A percentile compares a stretch with the other conserved stretches of the same genome.
phyloP scores from a whole-genome alignment of 2,329 filamentous ascomycete species.

The Sphaerulina musiva region DNA sequence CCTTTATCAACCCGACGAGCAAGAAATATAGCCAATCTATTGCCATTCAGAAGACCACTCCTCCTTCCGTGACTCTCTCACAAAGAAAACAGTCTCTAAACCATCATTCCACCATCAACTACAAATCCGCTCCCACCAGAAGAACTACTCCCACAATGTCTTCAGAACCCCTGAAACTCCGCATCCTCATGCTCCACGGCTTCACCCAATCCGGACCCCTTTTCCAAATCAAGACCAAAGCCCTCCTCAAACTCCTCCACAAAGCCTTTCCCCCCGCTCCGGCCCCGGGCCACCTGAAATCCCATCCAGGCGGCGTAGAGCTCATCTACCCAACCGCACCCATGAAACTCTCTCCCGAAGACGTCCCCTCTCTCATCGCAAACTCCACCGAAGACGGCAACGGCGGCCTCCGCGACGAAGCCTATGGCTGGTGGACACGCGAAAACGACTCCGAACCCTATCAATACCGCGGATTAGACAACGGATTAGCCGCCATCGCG shows the following conservation, averaged over 20 bases:
- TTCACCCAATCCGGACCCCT: slow-evolving; percentile 84
- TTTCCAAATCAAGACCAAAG: slow-evolving; percentile 83
- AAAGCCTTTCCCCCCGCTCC: slow-evolving; percentile 64
- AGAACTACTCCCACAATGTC: neutral
- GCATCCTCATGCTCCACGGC: slow-evolving; percentile 53
- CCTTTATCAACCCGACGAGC: no score
- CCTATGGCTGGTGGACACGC: slow-evolving; percentile 77
- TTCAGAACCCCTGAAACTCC: slow-evolving; percentile 31
- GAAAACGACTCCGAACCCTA: slow-evolving; percentile 53
- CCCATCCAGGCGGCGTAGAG: slow-evolving; percentile 37
- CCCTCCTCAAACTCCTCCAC: slow-evolving; percentile 69
- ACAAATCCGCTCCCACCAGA: neutral
- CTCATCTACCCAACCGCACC: slow-evolving; percentile 45
- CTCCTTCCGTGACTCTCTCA: neutral
- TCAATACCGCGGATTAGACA: slow-evolving; percentile 61
- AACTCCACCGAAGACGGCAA: slow-evolving; percentile 29
- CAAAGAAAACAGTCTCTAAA: neutral
- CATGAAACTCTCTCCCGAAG: slow-evolving; percentile 38
- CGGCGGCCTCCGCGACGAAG: slow-evolving; percentile 45
- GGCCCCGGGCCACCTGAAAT: slow-evolving; percentile 36
- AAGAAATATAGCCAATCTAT: no score
- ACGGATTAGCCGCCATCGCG: slow-evolving; percentile 60
- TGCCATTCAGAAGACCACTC: neutral
- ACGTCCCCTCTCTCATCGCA: slow-evolving; percentile 53
- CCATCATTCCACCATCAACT: no score